Evolutionary conservation across 139 green algal species (phyloP).

Genomic region (Chlorella sp.): DNA sequence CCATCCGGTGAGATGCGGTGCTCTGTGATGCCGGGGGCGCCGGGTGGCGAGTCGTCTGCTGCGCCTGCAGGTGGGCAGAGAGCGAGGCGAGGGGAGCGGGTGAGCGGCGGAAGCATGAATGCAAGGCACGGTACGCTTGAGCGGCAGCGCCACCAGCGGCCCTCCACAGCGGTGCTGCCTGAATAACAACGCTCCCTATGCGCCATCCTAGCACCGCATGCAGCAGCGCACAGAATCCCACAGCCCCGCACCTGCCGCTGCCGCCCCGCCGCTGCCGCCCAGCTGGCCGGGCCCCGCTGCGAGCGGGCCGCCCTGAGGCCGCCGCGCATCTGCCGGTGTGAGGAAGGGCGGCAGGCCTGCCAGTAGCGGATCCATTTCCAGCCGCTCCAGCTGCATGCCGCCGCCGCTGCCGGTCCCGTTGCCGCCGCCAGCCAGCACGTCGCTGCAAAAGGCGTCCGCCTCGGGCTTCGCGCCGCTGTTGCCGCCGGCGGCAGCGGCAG

Average conservation of each 20-base stretch:
- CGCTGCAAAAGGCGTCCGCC: conserved; percentile 29
- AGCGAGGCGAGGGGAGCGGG: background rate
- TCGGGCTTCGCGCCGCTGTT: background rate
- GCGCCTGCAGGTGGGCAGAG: background rate
- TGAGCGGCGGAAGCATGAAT: too few species aligned
- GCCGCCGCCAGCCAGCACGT: conserved; percentile 18
- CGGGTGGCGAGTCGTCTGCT: background rate
- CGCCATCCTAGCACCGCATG: background rate
- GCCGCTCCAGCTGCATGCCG: conserved; percentile 8
- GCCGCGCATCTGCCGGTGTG: background rate
- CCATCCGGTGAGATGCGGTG: conserved; percentile 25
- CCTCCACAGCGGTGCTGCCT: too few species aligned
- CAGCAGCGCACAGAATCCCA: background rate
- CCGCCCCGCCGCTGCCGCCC: background rate
- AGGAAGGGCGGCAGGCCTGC: background rate
- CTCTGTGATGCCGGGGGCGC: background rate
- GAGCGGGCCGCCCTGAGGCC: background rate
- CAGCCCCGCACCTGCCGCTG: background rate
- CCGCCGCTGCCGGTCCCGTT: too few species aligned
- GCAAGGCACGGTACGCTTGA: too few species aligned
- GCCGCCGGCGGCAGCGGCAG: background rate
- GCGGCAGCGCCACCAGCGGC: too few species aligned
- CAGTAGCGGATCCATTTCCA: background rate
- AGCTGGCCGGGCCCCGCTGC: background rate
- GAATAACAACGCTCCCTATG: too few species aligned